These are phyloP conservation scores for Tetrahymena elliotti DNA, from an alignment of 73 alveolate genomes.

Conservation along the genomic window DNA sequence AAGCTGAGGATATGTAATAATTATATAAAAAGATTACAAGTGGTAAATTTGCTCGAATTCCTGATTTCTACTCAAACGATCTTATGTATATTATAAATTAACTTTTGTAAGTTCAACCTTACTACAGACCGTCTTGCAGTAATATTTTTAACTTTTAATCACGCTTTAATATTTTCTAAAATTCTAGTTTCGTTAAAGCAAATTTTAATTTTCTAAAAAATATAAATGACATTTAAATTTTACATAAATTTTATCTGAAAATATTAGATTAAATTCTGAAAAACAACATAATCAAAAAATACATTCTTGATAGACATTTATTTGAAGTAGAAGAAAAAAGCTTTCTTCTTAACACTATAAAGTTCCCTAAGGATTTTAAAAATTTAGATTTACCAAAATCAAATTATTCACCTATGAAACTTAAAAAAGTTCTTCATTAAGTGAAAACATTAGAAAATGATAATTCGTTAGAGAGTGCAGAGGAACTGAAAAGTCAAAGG, in stretches of 20 bases:
- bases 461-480: neutral
- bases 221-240: too few relatives aligned
- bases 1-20: constrained; percentile 60
- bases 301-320: neutral
- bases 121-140: neutral
- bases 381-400: neutral
- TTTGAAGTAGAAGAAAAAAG: neutral
- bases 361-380: neutral
- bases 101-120: neutral
- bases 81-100: neutral
- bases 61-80: neutral
- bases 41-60: constrained; percentile 5
- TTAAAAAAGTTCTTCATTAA: neutral
- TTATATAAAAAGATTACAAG: constrained; percentile 47
- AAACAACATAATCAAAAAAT: neutral
- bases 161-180: too few relatives aligned
- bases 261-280: neutral
- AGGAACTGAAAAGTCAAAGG: neutral
- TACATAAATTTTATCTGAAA: too few relatives aligned
- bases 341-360: neutral
- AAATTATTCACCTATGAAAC: neutral
- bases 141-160: neutral
- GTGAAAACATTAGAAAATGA: neutral
- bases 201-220: too few relatives aligned
- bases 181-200: too few relatives aligned